Evolutionary conservation across 192 early-diverging fungal species (phyloP).

Genomic region (Neocallimastix lanati): DNA sequence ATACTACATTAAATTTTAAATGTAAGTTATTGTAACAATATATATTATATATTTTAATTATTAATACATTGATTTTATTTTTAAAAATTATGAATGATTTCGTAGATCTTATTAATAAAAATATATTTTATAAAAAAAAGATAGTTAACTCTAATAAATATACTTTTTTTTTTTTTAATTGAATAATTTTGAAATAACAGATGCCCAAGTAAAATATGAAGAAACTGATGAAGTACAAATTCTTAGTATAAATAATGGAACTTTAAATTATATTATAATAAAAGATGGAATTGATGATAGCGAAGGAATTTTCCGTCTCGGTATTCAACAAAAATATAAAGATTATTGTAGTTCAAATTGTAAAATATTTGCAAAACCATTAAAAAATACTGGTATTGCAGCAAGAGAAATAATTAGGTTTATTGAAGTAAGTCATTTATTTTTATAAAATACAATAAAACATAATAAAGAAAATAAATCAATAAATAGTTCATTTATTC

Average conservation of each 20-base stretch:
- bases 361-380: background rate
- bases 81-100: too few species aligned
- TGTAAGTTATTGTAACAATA: background rate
- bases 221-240: background rate
- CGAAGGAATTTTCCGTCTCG: background rate
- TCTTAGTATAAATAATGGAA: background rate
- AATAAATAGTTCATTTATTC: too few species aligned
- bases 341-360: background rate
- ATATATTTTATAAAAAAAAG: too few species aligned
- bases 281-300: background rate
- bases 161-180: too few species aligned
- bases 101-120: too few species aligned
- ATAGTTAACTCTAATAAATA: too few species aligned
- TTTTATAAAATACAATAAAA: background rate
- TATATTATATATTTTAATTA: too few species aligned
- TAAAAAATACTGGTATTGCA: background rate
- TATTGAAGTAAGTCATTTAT: background rate
- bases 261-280: background rate
- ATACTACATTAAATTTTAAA: background rate
- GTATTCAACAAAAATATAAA: background rate
- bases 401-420: background rate
- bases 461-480: too few species aligned
- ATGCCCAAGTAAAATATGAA: background rate
- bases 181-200: too few species aligned
- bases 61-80: too few species aligned